Conservation (phyloP, 306 rosid genomes). For the Lathyrus aphaca region DNA sequence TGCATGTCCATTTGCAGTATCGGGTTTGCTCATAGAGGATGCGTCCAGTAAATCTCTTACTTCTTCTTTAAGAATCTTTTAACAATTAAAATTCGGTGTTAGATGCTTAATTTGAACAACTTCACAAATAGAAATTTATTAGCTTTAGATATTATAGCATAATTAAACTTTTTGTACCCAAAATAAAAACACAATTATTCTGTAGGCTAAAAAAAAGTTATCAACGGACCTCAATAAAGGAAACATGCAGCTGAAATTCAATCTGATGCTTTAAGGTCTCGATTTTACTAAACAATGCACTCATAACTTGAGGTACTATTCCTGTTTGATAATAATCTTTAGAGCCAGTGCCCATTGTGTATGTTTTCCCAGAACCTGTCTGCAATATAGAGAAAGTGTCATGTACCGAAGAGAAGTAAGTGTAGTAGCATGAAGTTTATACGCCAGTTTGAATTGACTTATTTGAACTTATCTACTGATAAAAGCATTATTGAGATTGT, state of each 20-base stretch:
- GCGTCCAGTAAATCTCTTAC: conserved; percentile 90
- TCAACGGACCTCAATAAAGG: conserved; percentile 87
- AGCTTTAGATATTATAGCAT: conserved; percentile 27
- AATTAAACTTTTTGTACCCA: not conserved
- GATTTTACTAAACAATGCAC: conserved; percentile 74
- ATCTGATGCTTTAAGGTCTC: conserved; percentile 77
- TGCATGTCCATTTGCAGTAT: conserved; percentile 77
- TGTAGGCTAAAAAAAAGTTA: conserved; percentile 13
- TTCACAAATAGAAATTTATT: conserved; percentile 13
- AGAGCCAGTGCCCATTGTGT: conserved; percentile 97
- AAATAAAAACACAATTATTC: no score
- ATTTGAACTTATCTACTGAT: not conserved
- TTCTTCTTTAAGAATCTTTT: conserved; percentile 93
- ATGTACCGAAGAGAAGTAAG: conserved; percentile 35
- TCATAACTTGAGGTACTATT: conserved; percentile 91
- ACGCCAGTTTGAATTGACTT: not conserved
- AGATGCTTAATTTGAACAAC: conserved; percentile 43
- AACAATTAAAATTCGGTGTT: conserved; percentile 45
- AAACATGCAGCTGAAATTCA: conserved; percentile 91
- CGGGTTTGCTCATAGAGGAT: conserved; percentile 68
- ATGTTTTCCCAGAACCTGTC: conserved; percentile 99
- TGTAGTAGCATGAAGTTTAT: conserved; percentile 25
- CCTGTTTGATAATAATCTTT: conserved; percentile 80
- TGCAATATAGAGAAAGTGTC: conserved; percentile 58
- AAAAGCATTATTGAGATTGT: not conserved